phyloP scores from a whole-genome alignment of 805 yeast genomes.

The Wickerhamiella slavikovae region DNA sequence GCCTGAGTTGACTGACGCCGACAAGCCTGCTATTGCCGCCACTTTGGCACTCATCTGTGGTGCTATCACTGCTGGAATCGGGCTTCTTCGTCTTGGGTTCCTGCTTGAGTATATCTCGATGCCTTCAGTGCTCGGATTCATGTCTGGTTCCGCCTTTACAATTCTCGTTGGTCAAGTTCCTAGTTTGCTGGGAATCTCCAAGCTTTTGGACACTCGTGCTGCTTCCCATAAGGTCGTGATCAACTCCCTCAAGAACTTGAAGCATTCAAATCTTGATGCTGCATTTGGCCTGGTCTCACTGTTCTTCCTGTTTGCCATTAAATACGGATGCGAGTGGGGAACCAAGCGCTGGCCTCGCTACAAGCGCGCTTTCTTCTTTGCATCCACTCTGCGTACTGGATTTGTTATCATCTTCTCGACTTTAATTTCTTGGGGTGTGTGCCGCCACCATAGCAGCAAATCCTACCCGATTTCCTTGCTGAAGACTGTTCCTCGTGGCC shows the following conservation, averaged over 20 bases:
- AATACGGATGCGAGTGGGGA: slow-evolving; percentile 36
- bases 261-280: slow-evolving; percentile 53
- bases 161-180: slow-evolving; percentile 79
- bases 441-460: slow-evolving; percentile 25
- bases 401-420: slow-evolving; percentile 67
- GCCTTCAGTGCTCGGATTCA: slow-evolving; percentile 87
- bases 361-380: slow-evolving; percentile 41
- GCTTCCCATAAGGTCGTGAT: slow-evolving; percentile 53
- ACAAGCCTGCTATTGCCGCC: slow-evolving; percentile 63
- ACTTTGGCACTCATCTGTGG: slow-evolving; percentile 67
- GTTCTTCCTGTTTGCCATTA: slow-evolving; percentile 52
- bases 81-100: slow-evolving; percentile 68
- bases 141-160: slow-evolving; percentile 82
- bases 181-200: slow-evolving; percentile 52
- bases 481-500: slow-evolving; percentile 69
- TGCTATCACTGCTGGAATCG: slow-evolving; percentile 62
- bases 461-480: slow-evolving; percentile 35
- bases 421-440: slow-evolving; percentile 59
- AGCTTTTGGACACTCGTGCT: slow-evolving; percentile 46
- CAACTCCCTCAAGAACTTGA: slow-evolving; percentile 49
- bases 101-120: slow-evolving; percentile 71
- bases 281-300: slow-evolving; percentile 72
- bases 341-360: slow-evolving; percentile 43
- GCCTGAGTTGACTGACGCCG: slow-evolving; percentile 20
- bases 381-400: slow-evolving; percentile 62